Base-by-base conservation (phyloP, 371 early-diverging fungal genomes). In the Rhizomucor miehei region DNA sequence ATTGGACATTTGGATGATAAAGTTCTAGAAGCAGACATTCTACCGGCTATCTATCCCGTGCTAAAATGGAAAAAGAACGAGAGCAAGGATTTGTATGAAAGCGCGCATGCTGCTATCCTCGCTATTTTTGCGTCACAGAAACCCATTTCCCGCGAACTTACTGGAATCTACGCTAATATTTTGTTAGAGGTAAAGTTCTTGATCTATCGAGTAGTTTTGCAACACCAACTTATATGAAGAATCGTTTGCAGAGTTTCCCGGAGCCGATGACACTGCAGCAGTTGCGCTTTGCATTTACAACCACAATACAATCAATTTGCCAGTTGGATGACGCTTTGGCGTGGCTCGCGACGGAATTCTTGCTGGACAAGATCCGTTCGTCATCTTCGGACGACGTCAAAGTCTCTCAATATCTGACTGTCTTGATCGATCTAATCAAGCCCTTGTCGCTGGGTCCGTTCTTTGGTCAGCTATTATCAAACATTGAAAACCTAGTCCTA, bases 301-400 rank as follows among this genome's bases (percentile, higher is more conserved):
- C 80, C 34, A 69, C 84, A 66, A 70, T 82, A 24, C 68, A 73
- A 39, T 75, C 83, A 1, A 61, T 84, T 6, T 82, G 84, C 39
- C 73, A 73, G 39, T 67, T 80, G 23, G 85, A 86, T 56, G 82
- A 83, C 51, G 82, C 82, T 6, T 45, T 84, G 1, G 79, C 81
- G 8, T 86, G 82, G 82, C 60, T 79, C 2, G 81, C 82, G 39
- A 73, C 82, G 6, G 66, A 73, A n/a, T 77, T 64, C 16, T 44
- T 84, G 21, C 47, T 77, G 44, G 58, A 70, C 46, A 69, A 67
- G 51, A 76, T 84, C 19, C 43, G 61, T 24, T 47, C 50, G 0
- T 49, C 66, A 13, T 40, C 39, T 0, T 14, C 24, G 2, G 63
- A 70, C 17, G 59, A 57, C 45, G 56, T 56, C 4, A 53, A 57